These are phyloP conservation scores for Oryza meridionalis DNA, from an alignment of 176 grass and related monocot species.

Conservation along the genomic window DNA sequence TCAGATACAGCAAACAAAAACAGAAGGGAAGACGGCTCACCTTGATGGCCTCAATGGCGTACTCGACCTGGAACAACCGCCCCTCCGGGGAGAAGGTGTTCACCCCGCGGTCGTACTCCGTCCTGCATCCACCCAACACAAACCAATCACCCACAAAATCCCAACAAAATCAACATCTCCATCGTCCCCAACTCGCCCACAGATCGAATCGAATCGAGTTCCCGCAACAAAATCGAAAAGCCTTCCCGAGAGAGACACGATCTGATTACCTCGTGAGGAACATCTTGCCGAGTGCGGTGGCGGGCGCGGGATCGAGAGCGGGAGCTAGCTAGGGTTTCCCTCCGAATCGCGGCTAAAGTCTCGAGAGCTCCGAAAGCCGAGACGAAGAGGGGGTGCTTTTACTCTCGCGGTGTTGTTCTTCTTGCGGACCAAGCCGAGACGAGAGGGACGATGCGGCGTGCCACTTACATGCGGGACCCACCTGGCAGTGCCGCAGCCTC, in stretches of 20 bases:
- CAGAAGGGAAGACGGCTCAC: slow-evolving; percentile 13
- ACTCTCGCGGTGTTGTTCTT: slow-evolving; percentile 11
- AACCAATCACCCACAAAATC: neutral
- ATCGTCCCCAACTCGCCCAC: neutral
- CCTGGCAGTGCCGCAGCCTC: neutral
- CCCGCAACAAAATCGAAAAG: neutral
- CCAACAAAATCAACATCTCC: slow-evolving; percentile 11
- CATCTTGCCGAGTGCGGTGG: slow-evolving; percentile 38
- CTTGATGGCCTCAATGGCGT: slow-evolving; percentile 99
- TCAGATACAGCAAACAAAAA: neutral
- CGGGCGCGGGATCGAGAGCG: slow-evolving; percentile 11
- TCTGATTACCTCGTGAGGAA: slow-evolving; percentile 87
- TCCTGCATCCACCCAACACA: slow-evolving; percentile 34
- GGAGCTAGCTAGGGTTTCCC: neutral
- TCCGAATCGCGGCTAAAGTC: neutral
- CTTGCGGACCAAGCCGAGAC: slow-evolving; percentile 46
- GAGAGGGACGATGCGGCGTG: neutral
- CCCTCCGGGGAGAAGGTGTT: slow-evolving; percentile 96
- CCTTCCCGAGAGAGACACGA: neutral
- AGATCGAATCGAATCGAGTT: neutral
- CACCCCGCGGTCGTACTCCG: slow-evolving; percentile 90
- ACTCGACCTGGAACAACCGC: slow-evolving; percentile 90
- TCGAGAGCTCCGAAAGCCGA: neutral
- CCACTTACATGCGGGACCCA: neutral
- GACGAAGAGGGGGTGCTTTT: neutral